These are phyloP conservation scores for Lasiosphaeria hispida DNA, from an alignment of 495 filamentous ascomycete species.

Conservation along the genomic window DNA sequence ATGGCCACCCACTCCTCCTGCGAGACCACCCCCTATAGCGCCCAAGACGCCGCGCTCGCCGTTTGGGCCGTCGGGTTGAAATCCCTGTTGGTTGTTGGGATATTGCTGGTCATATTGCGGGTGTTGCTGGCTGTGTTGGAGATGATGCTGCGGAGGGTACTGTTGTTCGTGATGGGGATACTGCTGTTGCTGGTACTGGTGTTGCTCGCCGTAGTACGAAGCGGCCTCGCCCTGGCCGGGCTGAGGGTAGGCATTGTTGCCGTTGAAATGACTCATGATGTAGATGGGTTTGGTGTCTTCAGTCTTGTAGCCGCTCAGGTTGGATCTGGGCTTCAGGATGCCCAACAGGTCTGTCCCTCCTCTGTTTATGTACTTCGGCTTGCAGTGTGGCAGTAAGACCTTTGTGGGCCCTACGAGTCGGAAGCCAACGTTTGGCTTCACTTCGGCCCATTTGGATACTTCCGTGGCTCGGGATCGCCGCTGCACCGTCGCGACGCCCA, in stretches of 20 bases:
- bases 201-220: slow-evolving; percentile 18
- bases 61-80: slow-evolving; percentile 19
- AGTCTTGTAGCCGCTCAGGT: too few relatives aligned
- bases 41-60: slow-evolving; percentile 39
- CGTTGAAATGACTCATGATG: slow-evolving; percentile 10
- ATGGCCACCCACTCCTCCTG: slow-evolving; percentile 35
- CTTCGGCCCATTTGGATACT: too few relatives aligned
- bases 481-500: too few relatives aligned
- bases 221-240: slow-evolving; percentile 20
- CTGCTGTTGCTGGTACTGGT: slow-evolving; percentile 17
- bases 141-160: slow-evolving; percentile 18
- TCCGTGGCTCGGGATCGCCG: too few relatives aligned
- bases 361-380: too few relatives aligned
- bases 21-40: slow-evolving; percentile 32
- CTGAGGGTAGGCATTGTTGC: slow-evolving; percentile 12
- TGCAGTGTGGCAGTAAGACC: too few relatives aligned
- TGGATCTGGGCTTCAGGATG: too few relatives aligned
- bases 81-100: slow-evolving; percentile 12
- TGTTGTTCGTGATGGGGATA: slow-evolving; percentile 15
- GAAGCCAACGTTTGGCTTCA: too few relatives aligned
- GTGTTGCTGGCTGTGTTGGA: neutral
- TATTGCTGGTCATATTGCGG: slow-evolving; percentile 16
- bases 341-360: too few relatives aligned
- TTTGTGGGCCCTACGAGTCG: too few relatives aligned
- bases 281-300: neutral